phyloP scores from a whole-genome alignment of 192 early-diverging fungal genomes.

The Oehlia diaphana region DNA sequence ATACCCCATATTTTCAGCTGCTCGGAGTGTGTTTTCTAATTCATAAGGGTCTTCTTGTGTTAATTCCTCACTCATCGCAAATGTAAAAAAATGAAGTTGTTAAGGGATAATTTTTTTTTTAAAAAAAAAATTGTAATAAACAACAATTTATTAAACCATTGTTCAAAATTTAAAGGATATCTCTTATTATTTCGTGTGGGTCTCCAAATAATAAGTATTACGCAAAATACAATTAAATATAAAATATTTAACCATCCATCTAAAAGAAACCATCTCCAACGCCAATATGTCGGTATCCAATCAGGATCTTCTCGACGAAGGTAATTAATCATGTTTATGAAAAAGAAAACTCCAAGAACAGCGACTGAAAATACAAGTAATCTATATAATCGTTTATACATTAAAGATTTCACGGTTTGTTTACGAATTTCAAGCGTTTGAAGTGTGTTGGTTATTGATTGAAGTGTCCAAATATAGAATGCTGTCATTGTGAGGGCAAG shows the following conservation, averaged over 20 bases:
- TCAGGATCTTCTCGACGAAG: constrained; percentile 57
- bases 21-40: constrained; percentile 60
- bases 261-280: constrained; percentile 86
- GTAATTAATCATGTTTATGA: constrained; percentile 80
- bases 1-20: constrained; percentile 47
- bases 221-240: constrained; percentile 76
- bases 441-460: constrained; percentile 78
- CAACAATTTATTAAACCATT: no score
- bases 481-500: constrained; percentile 85
- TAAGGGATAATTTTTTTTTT: neutral
- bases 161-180: constrained; percentile 20
- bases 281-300: constrained; percentile 80
- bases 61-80: constrained; percentile 29
- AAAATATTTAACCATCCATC: constrained; percentile 92
- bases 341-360: constrained; percentile 76
- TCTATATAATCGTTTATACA: constrained; percentile 84
- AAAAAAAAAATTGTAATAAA: neutral
- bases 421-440: constrained; percentile 71
- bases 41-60: constrained; percentile 61
- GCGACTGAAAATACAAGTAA: constrained; percentile 76
- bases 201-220: constrained; percentile 87
- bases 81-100: neutral
- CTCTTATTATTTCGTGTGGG: constrained; percentile 85
- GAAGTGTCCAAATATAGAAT: constrained; percentile 95
- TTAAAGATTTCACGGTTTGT: constrained; percentile 87